Base-by-base conservation (phyloP, 805 yeast genomes). In the Grigorovia yakushimaensis region DNA sequence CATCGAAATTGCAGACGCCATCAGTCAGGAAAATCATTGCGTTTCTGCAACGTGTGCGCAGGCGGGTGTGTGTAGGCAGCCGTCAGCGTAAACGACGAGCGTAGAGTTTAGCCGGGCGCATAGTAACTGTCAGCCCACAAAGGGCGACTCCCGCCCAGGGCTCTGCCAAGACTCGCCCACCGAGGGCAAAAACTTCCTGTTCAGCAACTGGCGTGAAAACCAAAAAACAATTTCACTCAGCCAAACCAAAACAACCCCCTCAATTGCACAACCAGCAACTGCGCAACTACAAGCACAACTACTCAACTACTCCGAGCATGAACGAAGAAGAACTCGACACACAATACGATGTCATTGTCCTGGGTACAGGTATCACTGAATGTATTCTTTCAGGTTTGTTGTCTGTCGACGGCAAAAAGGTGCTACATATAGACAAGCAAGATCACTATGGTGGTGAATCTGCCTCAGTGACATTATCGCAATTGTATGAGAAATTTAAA, bases 361-460 rank as follows among this genome's bases (percentile, higher is more conserved):
- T 91, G 50, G 98, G 98, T 27, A 71, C 79, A 50, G 98, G 98
- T n/a, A 76, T 93, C 54, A 91, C 97, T 42, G 98, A 93, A 67
- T 93, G 98, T 72, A 84, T 93, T 50, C 76, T 93, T 41, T 88
- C 96, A 1, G 98, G 98, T 3, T 69, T 93, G 46, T 74, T 93
- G 42, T 88, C 97, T 9, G 96, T 91, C n/a, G 98, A 93, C 61
- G 98, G 98, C 52, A 91, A 93, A 73, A 93, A 93, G 63, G 98
- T 93, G 7, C 75, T 93, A 48, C 98, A 93, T 69, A 88, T 93
- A 52, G 98, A 93, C 66, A 82, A 88, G 58, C 97, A 93, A 68
- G 94, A 88, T 64, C 94, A 88, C 64, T 93, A 93, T 57, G 98
- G 98, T 45, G 98, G 76, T 41, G 95, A 87, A 65, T 79, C 88